Percentiles rank a stretch among this genome's conserved stretches.
These are phyloP conservation scores for Protea cynaroides DNA, from an alignment of 164 flowering plant genomes.

Conservation along the genomic window DNA sequence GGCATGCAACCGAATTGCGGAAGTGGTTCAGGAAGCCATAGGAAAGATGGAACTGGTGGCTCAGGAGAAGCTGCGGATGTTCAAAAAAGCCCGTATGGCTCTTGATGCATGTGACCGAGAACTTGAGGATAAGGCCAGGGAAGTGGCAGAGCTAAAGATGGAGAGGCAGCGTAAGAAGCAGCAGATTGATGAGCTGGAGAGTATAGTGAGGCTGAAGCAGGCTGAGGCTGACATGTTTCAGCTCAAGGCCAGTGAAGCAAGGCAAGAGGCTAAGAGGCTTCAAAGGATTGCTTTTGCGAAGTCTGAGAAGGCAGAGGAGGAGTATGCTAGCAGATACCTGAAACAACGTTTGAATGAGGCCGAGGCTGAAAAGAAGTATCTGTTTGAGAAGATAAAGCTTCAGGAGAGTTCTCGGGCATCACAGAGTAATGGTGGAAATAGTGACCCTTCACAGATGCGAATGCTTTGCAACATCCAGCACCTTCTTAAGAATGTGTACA, in stretches of 20 bases:
- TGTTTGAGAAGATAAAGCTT: constrained; percentile 84
- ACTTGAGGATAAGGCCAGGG: constrained; percentile 79
- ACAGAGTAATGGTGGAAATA: constrained; percentile 43
- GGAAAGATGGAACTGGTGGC: constrained; percentile 96
- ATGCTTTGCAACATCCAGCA: constrained; percentile 69
- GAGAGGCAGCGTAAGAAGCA: constrained; percentile 78
- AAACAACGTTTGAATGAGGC: constrained; percentile 86
- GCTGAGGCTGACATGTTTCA: constrained; percentile 99
- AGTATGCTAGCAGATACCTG: constrained; percentile 83
- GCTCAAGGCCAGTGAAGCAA: constrained; percentile 89
- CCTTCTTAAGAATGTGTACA: constrained; percentile 56
- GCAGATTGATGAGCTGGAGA: constrained; percentile 87
- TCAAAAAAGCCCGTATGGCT: constrained; percentile 71
- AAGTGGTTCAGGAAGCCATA: constrained; percentile 95
- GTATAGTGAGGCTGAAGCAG: constrained; percentile 81
- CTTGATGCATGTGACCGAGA: constrained; percentile 87
- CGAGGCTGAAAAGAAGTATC: constrained; percentile 89
- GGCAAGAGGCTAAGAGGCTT: constrained; percentile 87
- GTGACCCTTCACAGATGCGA: constrained; percentile 53
- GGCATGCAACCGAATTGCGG: constrained; percentile 85
- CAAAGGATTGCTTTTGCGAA: constrained; percentile 82
- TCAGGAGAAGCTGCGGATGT: constrained; percentile 83
- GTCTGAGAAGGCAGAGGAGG: constrained; percentile 73
- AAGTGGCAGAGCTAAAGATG: constrained; percentile 62
- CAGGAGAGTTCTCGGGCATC: constrained; percentile 77